Base-by-base conservation (phyloP, 1,284 basidiomycete species). In the Microbotryum scabiosae region DNA sequence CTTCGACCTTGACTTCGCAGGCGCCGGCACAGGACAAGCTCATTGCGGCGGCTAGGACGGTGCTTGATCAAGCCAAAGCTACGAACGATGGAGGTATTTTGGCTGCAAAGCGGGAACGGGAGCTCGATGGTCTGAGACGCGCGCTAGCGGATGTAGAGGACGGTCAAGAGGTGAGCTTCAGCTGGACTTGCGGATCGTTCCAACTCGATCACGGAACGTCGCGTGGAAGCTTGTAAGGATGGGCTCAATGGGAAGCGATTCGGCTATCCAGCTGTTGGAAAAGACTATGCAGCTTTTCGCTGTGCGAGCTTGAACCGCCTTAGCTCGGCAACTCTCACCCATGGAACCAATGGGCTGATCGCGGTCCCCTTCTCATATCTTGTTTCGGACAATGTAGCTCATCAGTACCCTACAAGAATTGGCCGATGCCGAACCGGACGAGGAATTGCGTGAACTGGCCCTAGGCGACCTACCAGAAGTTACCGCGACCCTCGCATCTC, bases 361-460 rank as follows among this genome's bases (percentile, higher is more conserved):
- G 3, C 14, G 7, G 10, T 18, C 8, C 18, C 18, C 6, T 6
- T 23, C 26, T 16, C 18, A 5, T 2, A 25, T 36, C 8, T 16
- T 21, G 4, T 26, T 4, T 25, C 3, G 16, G 12, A 9, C n/a
- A 32, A 26, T 21, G 32, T 51, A 67, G 66, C 57, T 65, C 49
- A 44, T 68, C 44, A 7, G n/a, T 2, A 60, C 50, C 1, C 53
- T 68, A 1, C 55, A 56, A 18, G 57, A 65, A 8, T 54, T 68
- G 23, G 54, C 66, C 14, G 7, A 26, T 5, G 20, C 56, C 21
- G 66, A 68, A 46, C 25, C 64, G 0, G 92, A 97, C 71, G 80
- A 82, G 2, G 78, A 82, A 18, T 84, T 97, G 79, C 83, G 86
- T 3, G 77, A 82, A 16, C 79, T 97, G 61, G 92, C 91, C 1